These are phyloP conservation scores for Umbilicus rupestris DNA, from an alignment of 164 flowering plant genomes.

Conservation along the genomic window DNA sequence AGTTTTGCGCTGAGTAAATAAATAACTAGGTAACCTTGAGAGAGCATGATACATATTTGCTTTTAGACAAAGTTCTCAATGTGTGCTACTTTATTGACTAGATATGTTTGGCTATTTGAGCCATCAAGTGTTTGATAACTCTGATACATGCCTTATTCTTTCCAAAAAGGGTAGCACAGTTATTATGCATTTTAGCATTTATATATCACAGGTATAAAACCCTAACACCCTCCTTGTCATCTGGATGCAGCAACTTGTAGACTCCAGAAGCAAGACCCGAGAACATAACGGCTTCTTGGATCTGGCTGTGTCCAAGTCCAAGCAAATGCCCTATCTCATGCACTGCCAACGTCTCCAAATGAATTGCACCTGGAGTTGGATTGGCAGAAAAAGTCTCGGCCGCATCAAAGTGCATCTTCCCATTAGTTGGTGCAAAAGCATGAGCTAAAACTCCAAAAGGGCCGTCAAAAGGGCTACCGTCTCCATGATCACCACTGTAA, in stretches of 20 bases:
- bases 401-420: slow-evolving; percentile 48
- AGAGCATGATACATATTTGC: neutral
- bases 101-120: neutral
- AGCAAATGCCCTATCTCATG: slow-evolving; percentile 85
- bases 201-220: neutral
- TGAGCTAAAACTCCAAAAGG: slow-evolving; percentile 59
- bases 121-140: neutral
- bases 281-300: slow-evolving; percentile 58
- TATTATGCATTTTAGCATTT: neutral
- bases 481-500: slow-evolving; percentile 59
- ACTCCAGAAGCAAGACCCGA: slow-evolving; percentile 42
- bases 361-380: slow-evolving; percentile 26
- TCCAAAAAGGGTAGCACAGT: neutral
- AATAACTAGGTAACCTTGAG: too few relatives aligned
- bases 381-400: slow-evolving; percentile 52
- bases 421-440: slow-evolving; percentile 66
- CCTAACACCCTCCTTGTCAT: slow-evolving; percentile 23
- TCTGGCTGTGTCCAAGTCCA: slow-evolving; percentile 68
- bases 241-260: slow-evolving; percentile 41
- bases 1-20: too few relatives aligned
- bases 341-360: slow-evolving; percentile 73
- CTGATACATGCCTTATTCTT: neutral
- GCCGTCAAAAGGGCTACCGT: slow-evolving; percentile 75
- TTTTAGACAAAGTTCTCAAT: neutral
- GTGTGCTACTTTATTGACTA: neutral